Evolutionary conservation across 257 asterid species (phyloP).

Genomic region (Capsicum baccatum): DNA sequence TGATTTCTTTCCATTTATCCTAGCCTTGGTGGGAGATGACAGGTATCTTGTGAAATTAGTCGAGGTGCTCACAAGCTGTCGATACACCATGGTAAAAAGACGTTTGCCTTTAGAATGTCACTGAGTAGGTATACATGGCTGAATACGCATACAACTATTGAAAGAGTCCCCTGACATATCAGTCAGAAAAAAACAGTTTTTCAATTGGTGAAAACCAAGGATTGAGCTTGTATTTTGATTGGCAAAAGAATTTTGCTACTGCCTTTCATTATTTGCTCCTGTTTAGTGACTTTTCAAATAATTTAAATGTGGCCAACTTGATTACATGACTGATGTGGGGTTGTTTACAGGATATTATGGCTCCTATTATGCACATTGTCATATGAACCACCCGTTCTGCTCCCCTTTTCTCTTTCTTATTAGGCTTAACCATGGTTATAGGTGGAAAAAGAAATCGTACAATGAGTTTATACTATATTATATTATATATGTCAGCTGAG

Average conservation of each 20-base stretch:
- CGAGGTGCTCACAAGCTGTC: too few relatives aligned
- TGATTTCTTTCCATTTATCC: too few relatives aligned
- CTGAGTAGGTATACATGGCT: not conserved
- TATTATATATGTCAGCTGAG: not conserved
- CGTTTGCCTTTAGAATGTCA: not conserved
- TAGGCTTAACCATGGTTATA: not conserved
- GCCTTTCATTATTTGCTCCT: slow-evolving; percentile 1
- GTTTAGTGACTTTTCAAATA: slow-evolving; percentile 3
- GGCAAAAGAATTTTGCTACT: not conserved
- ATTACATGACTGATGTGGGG: slow-evolving; percentile 1
- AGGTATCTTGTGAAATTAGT: too few relatives aligned
- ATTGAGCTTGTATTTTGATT: slow-evolving; percentile 22
- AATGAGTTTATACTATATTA: not conserved
- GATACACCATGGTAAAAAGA: too few relatives aligned
- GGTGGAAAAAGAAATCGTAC: not conserved
- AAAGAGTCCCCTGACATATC: not conserved
- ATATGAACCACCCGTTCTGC: not conserved
- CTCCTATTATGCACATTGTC: not conserved
- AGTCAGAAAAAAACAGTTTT: not conserved
- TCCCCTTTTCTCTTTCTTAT: not conserved
- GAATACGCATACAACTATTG: not conserved
- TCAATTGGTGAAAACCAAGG: not conserved
- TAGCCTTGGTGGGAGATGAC: too few relatives aligned
- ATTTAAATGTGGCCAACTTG: not conserved
- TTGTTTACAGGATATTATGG: slow-evolving; percentile 19